Conservation (phyloP, 305 asterid species). For the Fraxinus dipetala region DNA sequence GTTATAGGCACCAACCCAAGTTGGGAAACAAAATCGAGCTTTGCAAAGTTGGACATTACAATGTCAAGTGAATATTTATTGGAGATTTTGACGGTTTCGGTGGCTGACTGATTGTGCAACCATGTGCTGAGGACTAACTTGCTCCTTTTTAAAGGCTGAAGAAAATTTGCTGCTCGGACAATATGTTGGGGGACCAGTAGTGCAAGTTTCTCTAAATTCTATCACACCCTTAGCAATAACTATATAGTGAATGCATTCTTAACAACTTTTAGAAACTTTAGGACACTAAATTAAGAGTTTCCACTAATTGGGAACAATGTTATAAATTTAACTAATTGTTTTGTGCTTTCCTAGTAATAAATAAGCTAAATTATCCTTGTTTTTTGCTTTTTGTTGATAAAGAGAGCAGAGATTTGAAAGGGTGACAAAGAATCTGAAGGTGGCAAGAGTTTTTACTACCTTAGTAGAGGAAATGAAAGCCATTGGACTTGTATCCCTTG, state of each 20-base stretch:
- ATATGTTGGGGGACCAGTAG: background rate
- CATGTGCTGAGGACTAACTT: background rate
- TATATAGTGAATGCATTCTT: background rate
- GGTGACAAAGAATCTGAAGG: conserved; percentile 91
- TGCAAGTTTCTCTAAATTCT: background rate
- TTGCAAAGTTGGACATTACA: background rate
- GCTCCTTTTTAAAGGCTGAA: background rate
- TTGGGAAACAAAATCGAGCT: background rate
- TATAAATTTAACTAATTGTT: background rate
- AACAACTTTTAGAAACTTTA: background rate
- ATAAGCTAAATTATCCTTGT: background rate
- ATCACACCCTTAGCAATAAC: background rate
- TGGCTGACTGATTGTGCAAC: background rate
- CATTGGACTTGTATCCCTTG: conserved; percentile 71
- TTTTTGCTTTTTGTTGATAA: conserved; percentile 14
- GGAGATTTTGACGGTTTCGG: background rate
- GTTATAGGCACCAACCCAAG: background rate
- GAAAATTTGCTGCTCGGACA: background rate
- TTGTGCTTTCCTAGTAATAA: background rate
- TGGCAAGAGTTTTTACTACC: conserved; percentile 86
- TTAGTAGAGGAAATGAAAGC: conserved; percentile 99
- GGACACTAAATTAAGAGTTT: background rate
- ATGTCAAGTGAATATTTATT: background rate
- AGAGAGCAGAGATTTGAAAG: conserved; percentile 92
- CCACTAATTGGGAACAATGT: background rate